phyloP scores from a whole-genome alignment of 2,329 filamentous ascomycete species.

The Clonostachys chloroleuca region DNA sequence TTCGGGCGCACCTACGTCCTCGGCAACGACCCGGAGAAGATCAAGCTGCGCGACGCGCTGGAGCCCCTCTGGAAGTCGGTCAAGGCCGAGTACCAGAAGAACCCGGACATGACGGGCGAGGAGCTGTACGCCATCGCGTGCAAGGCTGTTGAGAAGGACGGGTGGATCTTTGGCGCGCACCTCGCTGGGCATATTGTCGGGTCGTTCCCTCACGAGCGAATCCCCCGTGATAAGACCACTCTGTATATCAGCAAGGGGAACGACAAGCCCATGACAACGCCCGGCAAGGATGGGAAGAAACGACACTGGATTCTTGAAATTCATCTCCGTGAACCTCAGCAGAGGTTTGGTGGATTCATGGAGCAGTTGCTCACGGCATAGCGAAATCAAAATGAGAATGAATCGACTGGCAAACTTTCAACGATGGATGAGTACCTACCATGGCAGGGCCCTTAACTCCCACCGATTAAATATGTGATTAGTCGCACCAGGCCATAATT shows the following conservation, averaged over 20 bases:
- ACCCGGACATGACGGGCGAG: constrained; percentile 40
- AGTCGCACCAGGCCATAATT: no score
- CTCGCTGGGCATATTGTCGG: constrained; percentile 45
- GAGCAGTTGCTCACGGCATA: constrained; percentile 27
- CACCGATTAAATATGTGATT: no score
- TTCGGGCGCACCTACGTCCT: constrained; percentile 49
- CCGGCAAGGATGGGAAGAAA: constrained; percentile 31
- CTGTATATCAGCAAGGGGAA: constrained; percentile 41
- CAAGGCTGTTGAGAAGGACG: constrained; percentile 25
- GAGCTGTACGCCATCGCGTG: constrained; percentile 39
- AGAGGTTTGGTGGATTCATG: constrained; percentile 33
- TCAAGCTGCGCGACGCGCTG: constrained; percentile 34
- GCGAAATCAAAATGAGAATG: not conserved
- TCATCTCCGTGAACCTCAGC: constrained; percentile 33
- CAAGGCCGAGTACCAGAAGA: constrained; percentile 27
- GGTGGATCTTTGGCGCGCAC: constrained; percentile 36
- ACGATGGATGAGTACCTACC: no score
- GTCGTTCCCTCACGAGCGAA: constrained; percentile 44
- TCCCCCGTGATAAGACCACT: constrained; percentile 36
- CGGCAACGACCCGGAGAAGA: constrained; percentile 34
- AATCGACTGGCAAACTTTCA: no score
- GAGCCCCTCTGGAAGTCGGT: constrained; percentile 40
- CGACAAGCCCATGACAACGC: constrained; percentile 27
- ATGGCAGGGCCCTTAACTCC: no score
- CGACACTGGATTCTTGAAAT: constrained; percentile 47